Base-by-base conservation (phyloP, 306 rosid genomes). In the Abrus precatorius region DNA sequence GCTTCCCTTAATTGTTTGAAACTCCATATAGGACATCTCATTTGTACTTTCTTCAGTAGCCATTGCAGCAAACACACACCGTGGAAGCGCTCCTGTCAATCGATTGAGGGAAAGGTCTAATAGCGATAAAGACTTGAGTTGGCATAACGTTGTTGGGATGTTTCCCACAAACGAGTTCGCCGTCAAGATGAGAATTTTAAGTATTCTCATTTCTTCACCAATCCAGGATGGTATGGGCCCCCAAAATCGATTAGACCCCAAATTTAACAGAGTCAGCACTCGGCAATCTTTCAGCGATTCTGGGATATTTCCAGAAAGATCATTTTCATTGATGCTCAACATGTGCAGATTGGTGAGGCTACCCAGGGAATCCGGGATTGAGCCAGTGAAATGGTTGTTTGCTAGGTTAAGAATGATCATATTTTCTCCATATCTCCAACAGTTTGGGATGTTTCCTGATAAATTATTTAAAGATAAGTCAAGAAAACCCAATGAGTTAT, bases 221-320 rank as follows among this genome's bases (percentile, higher is more conserved):
- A 85, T 72, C 89, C 84, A 86, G 6, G 9, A 2, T 10, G 86
- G 88, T 73, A 82, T 69, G 43, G 53, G 1, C 53, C 84, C 86
- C 1, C 48, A 27, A 0, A 86, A 34, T 1, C 7, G 57, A 40
- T 86, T 86, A 1, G 11, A 32, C 45, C 48, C 38, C 29, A 86
- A 6, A 61, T 32, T 13, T 3, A 82, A 5, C 0, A 9, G 0
- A 6, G 1, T 10, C 13, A 85, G 11, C 2, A 0, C 1, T 1
- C 12, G 3, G 9, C 82, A 78, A 13, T 66, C 54, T 55, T n/a
- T 62, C 64, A 78, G 3, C 0, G 60, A 34, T 2, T 34, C 2
- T 0, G 84, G 86, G 27, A 85, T 32, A 48, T 28, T 14, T 4
- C 78, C 86, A 0, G 36, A 13, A 7, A 82, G 54, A 30, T 44